Conservation (phyloP, 148 eudicot genomes). For the Rhododendron henanense region DNA sequence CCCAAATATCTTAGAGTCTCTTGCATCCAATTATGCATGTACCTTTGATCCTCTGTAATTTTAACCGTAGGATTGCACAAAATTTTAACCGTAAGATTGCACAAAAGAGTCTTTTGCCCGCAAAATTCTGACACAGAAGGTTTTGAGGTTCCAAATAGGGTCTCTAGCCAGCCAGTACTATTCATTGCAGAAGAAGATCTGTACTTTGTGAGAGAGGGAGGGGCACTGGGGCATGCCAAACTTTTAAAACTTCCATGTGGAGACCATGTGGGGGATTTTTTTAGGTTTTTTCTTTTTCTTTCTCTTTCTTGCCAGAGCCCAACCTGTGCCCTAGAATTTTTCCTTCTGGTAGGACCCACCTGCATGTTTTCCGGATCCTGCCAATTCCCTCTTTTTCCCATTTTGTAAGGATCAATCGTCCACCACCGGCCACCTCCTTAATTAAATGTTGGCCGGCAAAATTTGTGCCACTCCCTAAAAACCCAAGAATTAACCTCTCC, state of each 20-base stretch:
- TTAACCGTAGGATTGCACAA: too few relatives aligned
- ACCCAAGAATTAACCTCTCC: not conserved
- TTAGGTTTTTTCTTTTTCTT: not conserved
- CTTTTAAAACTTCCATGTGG: conserved; percentile 25
- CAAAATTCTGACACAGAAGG: too few relatives aligned
- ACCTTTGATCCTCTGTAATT: too few relatives aligned
- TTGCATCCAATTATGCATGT: too few relatives aligned
- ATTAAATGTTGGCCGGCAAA: not conserved
- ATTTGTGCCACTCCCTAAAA: too few relatives aligned
- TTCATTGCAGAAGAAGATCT: not conserved
- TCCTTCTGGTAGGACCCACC: conserved; percentile 15
- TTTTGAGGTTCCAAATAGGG: too few relatives aligned
- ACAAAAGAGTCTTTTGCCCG: too few relatives aligned
- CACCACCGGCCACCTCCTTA: not conserved
- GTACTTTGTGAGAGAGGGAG: conserved; percentile 8
- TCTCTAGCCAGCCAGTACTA: not conserved
- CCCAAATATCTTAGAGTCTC: too few relatives aligned
- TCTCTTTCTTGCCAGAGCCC: not conserved
- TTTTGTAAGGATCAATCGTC: not conserved
- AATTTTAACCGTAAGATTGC: too few relatives aligned
- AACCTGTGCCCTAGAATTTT: conserved; percentile 2
- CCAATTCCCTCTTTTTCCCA: conserved; percentile 12
- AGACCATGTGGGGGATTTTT: conserved; percentile 19
- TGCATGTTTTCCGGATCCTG: conserved; percentile 45
- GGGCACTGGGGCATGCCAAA: conserved; percentile 7